A percentile compares a stretch with the other conserved stretches of the same genome.
Evolutionary conservation across 495 filamentous ascomycete genomes (phyloP).

Genomic region (Talaromyces liani): DNA sequence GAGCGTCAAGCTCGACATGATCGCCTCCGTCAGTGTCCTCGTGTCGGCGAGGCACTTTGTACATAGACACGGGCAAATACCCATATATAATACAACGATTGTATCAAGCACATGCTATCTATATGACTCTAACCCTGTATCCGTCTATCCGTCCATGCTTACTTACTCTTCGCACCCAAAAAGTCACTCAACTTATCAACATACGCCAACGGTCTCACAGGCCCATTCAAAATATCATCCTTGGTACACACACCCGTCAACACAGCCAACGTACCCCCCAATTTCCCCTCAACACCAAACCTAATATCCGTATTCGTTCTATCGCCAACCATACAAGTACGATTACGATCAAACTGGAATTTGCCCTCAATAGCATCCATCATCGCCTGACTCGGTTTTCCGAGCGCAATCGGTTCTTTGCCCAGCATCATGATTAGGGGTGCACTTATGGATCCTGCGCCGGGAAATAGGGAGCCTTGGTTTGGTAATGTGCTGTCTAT

Average conservation of each 20-base stretch:
- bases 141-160: background rate
- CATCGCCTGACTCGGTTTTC: conserved; percentile 97
- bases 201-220: conserved; percentile 68
- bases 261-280: conserved; percentile 88
- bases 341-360: conserved; percentile 75
- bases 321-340: conserved; percentile 95
- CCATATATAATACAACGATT: background rate
- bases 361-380: conserved; percentile 98
- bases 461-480: conserved; percentile 76
- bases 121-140: background rate
- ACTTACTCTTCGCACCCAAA: conserved; percentile 21
- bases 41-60: background rate
- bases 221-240: conserved; percentile 67
- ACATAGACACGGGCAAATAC: background rate
- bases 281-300: conserved; percentile 84
- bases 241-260: conserved; percentile 82
- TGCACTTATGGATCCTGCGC: conserved; percentile 76
- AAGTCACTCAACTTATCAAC: conserved; percentile 79
- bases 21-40: background rate
- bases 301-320: conserved; percentile 91
- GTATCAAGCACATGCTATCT: background rate
- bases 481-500: conserved; percentile 79
- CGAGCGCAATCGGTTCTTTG: conserved; percentile 65
- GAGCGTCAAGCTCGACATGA: background rate
- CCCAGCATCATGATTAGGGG: conserved; percentile 70